A percentile compares a stretch with the other conserved stretches of the same genome.
Evolutionary conservation across 768 basidiomycete species (phyloP).

Genomic region (Sporobolomyces pararoseus): DNA sequence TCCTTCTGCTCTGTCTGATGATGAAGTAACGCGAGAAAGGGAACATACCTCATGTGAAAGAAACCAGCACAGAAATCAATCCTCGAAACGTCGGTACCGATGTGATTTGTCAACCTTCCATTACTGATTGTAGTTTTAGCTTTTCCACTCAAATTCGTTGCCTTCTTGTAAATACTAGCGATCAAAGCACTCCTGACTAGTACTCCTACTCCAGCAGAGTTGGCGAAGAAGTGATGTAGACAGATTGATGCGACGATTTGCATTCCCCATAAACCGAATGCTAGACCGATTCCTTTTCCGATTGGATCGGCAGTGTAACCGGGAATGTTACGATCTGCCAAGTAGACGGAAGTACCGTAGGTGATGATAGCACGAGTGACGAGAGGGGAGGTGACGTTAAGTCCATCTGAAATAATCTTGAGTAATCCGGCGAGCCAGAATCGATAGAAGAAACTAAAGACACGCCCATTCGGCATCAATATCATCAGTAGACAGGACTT

Average conservation of each 20-base stretch:
- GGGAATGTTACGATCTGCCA: slow-evolving; percentile 51
- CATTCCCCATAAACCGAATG: slow-evolving; percentile 65
- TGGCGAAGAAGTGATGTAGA: slow-evolving; percentile 74
- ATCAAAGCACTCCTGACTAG: slow-evolving; percentile 79
- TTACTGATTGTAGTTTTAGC: slow-evolving; percentile 76
- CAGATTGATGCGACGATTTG: slow-evolving; percentile 65
- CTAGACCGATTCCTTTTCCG: slow-evolving; percentile 63
- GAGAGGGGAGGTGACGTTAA: slow-evolving; percentile 70
- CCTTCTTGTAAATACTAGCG: slow-evolving; percentile 75
- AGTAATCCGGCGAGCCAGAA: slow-evolving; percentile 69
- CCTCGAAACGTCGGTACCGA: slow-evolving; percentile 83
- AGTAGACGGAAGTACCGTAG: slow-evolving; percentile 67
- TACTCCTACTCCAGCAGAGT: slow-evolving; percentile 71
- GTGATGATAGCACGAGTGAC: slow-evolving; percentile 72
- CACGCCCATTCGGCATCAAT: too few species aligned
- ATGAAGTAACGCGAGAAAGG: not conserved
- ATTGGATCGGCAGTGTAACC: slow-evolving; percentile 48
- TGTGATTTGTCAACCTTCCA: slow-evolving; percentile 87
- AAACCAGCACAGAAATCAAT: slow-evolving; percentile 74
- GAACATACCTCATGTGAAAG: slow-evolving; percentile 33
- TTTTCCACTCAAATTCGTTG: slow-evolving; percentile 70
- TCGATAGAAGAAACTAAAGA: slow-evolving; percentile 62
- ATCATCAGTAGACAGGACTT: too few species aligned
- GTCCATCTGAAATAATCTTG: slow-evolving; percentile 67
- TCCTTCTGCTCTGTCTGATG: too few species aligned